Percentiles rank a stretch among this genome's conserved stretches.
Evolutionary conservation across 1,284 basidiomycete genomes (phyloP).

Genomic region (Exsudoporus floridanus): DNA sequence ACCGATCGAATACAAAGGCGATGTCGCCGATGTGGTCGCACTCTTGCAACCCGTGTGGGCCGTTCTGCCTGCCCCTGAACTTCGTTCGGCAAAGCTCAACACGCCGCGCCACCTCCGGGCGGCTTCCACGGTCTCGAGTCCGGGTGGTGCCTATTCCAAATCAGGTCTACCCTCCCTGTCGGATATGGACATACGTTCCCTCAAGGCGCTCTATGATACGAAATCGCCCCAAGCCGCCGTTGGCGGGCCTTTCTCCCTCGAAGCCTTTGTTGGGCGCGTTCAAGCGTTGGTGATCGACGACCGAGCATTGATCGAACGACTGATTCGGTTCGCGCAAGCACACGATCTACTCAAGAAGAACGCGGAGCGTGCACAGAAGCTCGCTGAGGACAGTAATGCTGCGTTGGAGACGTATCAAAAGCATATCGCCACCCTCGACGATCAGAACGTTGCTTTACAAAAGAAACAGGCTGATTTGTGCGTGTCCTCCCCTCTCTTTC

Average conservation of each 20-base stretch:
- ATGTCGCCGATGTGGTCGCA: slow-evolving; percentile 58
- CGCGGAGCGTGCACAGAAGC: slow-evolving; percentile 83
- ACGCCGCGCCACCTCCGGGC: slow-evolving; percentile 46
- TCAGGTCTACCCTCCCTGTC: slow-evolving; percentile 53
- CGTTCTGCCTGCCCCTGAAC: slow-evolving; percentile 75
- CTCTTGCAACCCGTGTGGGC: slow-evolving; percentile 76
- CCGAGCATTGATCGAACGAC: slow-evolving; percentile 75
- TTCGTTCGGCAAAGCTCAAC: slow-evolving; percentile 66
- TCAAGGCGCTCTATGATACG: slow-evolving; percentile 69
- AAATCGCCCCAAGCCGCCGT: slow-evolving; percentile 40
- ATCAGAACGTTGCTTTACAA: slow-evolving; percentile 58
- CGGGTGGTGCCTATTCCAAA: slow-evolving; percentile 34
- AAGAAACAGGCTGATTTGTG: slow-evolving; percentile 55
- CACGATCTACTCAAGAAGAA: slow-evolving; percentile 88
- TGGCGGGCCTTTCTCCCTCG: slow-evolving; percentile 55
- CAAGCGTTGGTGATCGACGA: slow-evolving; percentile 80
- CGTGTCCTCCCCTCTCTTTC: slow-evolving; percentile 31
- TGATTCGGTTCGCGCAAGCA: slow-evolving; percentile 80
- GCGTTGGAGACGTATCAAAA: slow-evolving; percentile 86
- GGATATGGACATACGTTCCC: slow-evolving; percentile 75
- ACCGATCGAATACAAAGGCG: slow-evolving; percentile 46
- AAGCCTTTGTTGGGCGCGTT: slow-evolving; percentile 74
- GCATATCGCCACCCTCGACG: slow-evolving; percentile 78
- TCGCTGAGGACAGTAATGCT: slow-evolving; percentile 75
- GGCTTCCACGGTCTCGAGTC: slow-evolving; percentile 38